Evolutionary conservation across 257 asterid genomes (phyloP).

Genomic region (Solanum lycopersicoides): DNA sequence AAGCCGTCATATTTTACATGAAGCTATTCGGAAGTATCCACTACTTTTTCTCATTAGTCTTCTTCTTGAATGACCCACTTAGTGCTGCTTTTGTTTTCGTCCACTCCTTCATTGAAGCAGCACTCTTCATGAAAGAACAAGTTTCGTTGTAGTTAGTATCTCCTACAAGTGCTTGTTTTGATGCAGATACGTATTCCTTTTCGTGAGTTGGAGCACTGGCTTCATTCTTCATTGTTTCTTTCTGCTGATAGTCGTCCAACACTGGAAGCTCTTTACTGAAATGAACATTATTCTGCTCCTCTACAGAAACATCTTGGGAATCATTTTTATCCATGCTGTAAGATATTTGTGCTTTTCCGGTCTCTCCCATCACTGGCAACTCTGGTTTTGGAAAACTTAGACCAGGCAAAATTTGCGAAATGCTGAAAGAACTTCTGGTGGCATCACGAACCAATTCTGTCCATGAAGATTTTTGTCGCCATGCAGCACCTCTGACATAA

Average conservation of each 20-base stretch:
- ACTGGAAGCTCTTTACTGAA: not conserved
- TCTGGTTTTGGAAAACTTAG: constrained; percentile 24
- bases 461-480: constrained; percentile 66
- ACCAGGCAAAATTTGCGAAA: constrained; percentile 51
- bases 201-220: not conserved
- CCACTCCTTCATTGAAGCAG: constrained; percentile 77
- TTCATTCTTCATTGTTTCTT: constrained; percentile 4
- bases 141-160: constrained; percentile 30
- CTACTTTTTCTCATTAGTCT: constrained; percentile 15
- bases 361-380: not conserved
- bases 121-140: constrained; percentile 64
- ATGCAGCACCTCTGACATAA: constrained; percentile 37
- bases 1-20: not conserved
- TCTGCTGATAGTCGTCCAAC: not conserved
- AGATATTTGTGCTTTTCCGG: constrained; percentile 1
- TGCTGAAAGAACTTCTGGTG: constrained; percentile 42
- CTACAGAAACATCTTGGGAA: not conserved
- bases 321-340: constrained; percentile 2
- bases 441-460: constrained; percentile 45
- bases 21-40: not conserved
- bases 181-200: constrained; percentile 3
- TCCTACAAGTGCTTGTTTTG: constrained; percentile 10
- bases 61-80: constrained; percentile 47
- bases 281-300: constrained; percentile 7
- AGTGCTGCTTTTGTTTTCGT: constrained; percentile 47